Base-by-base conservation (phyloP, 1,284 basidiomycete species). In the Rhizopogon parksii region DNA sequence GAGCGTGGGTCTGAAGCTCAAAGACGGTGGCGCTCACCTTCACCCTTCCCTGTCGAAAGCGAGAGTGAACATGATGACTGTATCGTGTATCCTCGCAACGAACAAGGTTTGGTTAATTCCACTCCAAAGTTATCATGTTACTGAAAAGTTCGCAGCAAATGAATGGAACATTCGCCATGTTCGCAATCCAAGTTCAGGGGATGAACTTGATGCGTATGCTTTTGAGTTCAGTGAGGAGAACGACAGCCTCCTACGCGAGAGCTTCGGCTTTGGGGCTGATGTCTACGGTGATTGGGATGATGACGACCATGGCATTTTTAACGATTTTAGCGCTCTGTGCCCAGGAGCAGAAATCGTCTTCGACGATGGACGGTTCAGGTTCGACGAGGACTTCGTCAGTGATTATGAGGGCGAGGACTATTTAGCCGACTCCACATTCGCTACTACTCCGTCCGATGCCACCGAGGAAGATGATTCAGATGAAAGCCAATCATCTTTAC, bases 391-490 rank as follows among this genome's bases (percentile, higher is more conserved):
- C 30, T 49, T 60, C 40, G 35, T 35, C 21, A 40, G 43, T 32
- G 50, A 52, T 25, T 49, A 2, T 12, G 27, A 40, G 17, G 43
- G 53, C 30, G 43, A 53, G 3, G 34, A 55, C 36, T 36, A 40
- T 27, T 12, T 53, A 24, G 51, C 35, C 2, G 52, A 66, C 30
- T 46, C 27, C 25, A 24, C 51, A 17, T 64, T 68, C 36, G 61
- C 63, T 27, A 55, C 56, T 38, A 34, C 32, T 17, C 64, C 66
- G 27, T 62, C 50, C 1, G 67, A 68, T 46, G 55, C 65, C 4
- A 57, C 53, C 7, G 63, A 65, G 7, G 62, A 66, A 14, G 63
- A 57, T 36, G 60, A 55, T 8, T 67, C 65, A 6, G 65, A 63
- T 46, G 65, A 62, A 15, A 56, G 56, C 24, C 62, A 54, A 30